A percentile compares a stretch with the other conserved stretches of the same genome.
These are phyloP conservation scores for Acer yangbiense DNA, from an alignment of 345 rosid species.

Conservation along the genomic window DNA sequence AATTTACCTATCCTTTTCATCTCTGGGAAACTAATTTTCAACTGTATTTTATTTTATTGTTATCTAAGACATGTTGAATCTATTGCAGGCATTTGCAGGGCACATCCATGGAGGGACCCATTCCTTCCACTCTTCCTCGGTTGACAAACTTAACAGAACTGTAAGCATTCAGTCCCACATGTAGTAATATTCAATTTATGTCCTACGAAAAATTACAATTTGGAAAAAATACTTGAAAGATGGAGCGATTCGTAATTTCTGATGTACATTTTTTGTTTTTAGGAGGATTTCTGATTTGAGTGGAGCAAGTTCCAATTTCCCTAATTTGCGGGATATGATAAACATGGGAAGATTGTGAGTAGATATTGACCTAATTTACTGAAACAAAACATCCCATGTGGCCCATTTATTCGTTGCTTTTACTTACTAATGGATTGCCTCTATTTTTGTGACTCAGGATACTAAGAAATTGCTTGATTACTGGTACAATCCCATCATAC, in stretches of 20 bases:
- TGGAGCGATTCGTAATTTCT: not conserved
- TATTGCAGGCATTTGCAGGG: conserved; percentile 73
- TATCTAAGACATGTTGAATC: conserved; percentile 3
- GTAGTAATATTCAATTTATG: not conserved
- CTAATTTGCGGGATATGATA: conserved; percentile 41
- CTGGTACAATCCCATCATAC: conserved; percentile 47
- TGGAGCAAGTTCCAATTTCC: conserved; percentile 54
- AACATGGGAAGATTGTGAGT: conserved; percentile 51
- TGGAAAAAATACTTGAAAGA: not conserved
- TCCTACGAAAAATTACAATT: not conserved
- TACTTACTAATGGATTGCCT: conserved; percentile 1
- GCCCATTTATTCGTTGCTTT: not conserved
- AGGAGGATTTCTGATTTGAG: conserved; percentile 77
- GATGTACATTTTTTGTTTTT: not conserved
- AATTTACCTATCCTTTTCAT: not conserved
- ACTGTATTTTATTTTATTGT: not conserved
- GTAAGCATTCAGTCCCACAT: conserved; percentile 44
- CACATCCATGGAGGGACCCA: conserved; percentile 86
- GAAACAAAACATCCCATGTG: not conserved
- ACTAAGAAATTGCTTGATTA: conserved; percentile 64
- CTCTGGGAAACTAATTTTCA: not conserved
- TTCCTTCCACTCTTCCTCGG: conserved; percentile 60
- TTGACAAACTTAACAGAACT: conserved; percentile 48
- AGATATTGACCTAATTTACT: not conserved
- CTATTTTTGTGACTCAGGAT: conserved; percentile 38